Evolutionary conservation across 305 asterid genomes (phyloP).

Genomic region (Lippia alba): DNA sequence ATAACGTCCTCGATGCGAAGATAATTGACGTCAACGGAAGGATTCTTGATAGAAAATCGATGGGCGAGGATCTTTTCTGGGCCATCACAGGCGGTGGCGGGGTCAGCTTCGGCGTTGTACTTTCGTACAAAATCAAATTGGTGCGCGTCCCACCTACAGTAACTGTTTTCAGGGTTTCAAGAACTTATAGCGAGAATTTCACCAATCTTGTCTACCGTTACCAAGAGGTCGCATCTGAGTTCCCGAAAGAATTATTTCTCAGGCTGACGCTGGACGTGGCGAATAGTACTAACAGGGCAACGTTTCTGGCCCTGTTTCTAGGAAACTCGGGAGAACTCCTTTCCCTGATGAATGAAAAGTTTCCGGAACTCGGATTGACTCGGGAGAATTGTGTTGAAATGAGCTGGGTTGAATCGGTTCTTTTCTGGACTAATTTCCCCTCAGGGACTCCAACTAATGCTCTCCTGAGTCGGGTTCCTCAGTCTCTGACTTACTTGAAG

Average conservation of each 20-base stretch:
- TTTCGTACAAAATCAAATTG: constrained; percentile 45
- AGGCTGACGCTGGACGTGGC: constrained; percentile 40
- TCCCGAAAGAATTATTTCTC: constrained; percentile 44
- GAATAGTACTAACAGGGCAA: constrained; percentile 38
- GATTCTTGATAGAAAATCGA: constrained; percentile 38
- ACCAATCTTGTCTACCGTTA: constrained; percentile 35
- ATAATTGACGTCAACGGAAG: constrained; percentile 42
- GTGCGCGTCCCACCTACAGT: constrained; percentile 38
- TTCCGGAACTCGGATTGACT: constrained; percentile 41
- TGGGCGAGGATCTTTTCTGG: constrained; percentile 61
- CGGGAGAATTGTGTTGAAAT: constrained; percentile 39
- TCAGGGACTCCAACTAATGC: constrained; percentile 30
- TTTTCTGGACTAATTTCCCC: constrained; percentile 38
- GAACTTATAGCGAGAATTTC: constrained; percentile 34
- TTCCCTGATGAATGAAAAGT: constrained; percentile 19
- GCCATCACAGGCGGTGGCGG: constrained; percentile 55
- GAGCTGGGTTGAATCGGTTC: constrained; percentile 52
- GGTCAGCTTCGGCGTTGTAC: constrained; percentile 45
- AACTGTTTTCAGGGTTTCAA: constrained; percentile 37
- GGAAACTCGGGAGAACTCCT: constrained; percentile 41
- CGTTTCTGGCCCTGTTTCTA: constrained; percentile 40
- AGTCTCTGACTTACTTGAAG: constrained; percentile 28
- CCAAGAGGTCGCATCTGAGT: constrained; percentile 38
- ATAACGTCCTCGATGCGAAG: constrained; percentile 45
- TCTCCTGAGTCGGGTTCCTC: constrained; percentile 44